These are phyloP conservation scores for Boletus bicolor DNA, from an alignment of 768 basidiomycete species.

Conservation along the genomic window DNA sequence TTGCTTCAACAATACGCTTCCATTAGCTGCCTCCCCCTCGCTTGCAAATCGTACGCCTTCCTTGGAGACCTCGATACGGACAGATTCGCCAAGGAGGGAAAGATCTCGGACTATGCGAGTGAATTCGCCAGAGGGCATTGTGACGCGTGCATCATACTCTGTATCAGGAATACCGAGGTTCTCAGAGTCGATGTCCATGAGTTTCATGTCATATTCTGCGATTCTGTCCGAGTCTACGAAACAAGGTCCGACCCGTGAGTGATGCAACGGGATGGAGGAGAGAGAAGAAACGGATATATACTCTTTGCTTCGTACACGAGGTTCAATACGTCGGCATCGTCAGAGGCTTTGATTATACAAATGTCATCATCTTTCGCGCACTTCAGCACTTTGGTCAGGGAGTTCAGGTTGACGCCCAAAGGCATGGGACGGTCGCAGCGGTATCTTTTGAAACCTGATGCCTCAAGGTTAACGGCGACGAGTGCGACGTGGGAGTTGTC, in stretches of 20 bases:
- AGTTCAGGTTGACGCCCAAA: conserved; percentile 80
- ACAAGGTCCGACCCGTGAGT: neutral
- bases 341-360: conserved; percentile 85
- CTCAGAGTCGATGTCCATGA: conserved; percentile 99
- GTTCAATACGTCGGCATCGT: conserved; percentile 85
- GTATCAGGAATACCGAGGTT: conserved; percentile 95
- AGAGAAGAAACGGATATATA: conserved; percentile 37
- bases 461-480: conserved; percentile 80
- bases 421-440: conserved; percentile 96
- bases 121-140: conserved; percentile 85
- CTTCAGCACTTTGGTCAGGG: conserved; percentile 92
- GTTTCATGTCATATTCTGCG: conserved; percentile 98
- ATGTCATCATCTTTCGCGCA: conserved; percentile 96
- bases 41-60: conserved; percentile 91
- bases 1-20: conserved; percentile 79
- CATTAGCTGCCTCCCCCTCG: conserved; percentile 94
- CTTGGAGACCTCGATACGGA: conserved; percentile 93
- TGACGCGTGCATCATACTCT: conserved; percentile 90
- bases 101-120: conserved; percentile 91
- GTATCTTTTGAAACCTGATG: conserved; percentile 78
- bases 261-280: neutral
- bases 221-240: conserved; percentile 81
- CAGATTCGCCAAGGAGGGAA: conserved; percentile 84
- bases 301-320: conserved; percentile 89
- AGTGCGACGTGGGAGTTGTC: conserved; percentile 99